Percentiles rank a stretch among this genome's conserved stretches.
These are phyloP conservation scores for Candida sanyaensis DNA, from an alignment of 1,139 yeast species.

Conservation along the genomic window DNA sequence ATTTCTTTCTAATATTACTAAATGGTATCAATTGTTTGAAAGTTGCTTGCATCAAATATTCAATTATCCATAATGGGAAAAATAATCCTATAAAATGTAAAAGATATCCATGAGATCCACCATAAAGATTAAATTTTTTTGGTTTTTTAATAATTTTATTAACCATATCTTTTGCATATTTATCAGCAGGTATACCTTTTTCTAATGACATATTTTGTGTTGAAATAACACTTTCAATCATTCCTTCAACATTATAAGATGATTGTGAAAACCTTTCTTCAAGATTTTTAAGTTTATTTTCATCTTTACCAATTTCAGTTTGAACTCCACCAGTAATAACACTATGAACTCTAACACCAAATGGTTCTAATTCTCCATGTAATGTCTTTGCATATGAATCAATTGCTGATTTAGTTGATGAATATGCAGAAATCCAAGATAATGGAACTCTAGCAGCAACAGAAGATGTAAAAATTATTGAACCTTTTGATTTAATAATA, in stretches of 20 bases:
- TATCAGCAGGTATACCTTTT: conserved; percentile 22
- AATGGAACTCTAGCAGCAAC: conserved; percentile 39
- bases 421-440: conserved; percentile 36
- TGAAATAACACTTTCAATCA: conserved; percentile 24
- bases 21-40: conserved; percentile 33
- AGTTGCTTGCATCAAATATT: conserved; percentile 23
- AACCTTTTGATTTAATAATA: conserved; percentile 35
- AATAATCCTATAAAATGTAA: conserved; percentile 24
- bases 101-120: conserved; percentile 25
- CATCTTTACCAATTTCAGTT: conserved; percentile 23
- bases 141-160: conserved; percentile 20
- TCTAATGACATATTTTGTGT: conserved; percentile 29
- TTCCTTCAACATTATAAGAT: conserved; percentile 31
- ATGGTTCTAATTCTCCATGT: conserved; percentile 57
- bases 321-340: conserved; percentile 34
- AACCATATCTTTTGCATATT: conserved; percentile 33
- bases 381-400: conserved; percentile 67
- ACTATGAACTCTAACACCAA: conserved; percentile 37
- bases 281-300: conserved; percentile 2
- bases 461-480: conserved; percentile 38
- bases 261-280: conserved; percentile 14
- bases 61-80: conserved; percentile 32
- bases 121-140: conserved; percentile 32
- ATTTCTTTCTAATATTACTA: conserved; percentile 5
- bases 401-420: conserved; percentile 61